Evolutionary conservation across 148 eudicot genomes (phyloP), one percentile per base, ranked within the genome.

Genomic region (Camellia granthamiana): DNA sequence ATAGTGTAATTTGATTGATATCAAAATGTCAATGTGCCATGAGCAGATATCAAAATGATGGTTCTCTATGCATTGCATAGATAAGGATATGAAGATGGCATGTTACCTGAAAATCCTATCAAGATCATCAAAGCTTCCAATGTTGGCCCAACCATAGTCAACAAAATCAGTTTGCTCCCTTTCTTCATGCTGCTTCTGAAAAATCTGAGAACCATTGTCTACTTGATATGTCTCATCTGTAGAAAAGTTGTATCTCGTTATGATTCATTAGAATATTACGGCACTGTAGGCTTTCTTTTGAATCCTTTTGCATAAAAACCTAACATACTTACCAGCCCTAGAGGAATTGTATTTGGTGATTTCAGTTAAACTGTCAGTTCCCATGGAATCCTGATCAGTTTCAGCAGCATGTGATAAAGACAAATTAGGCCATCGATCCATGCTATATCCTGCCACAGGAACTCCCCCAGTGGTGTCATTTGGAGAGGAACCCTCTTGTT

Each of bases 111-210:
- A 92, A 72, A 94, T 94, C 72, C 87, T 87, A 81, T 92, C 95
- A 66, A 94, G 92, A 86, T 92, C 98, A 84, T 94, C 93, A 77
- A 91, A 92, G 81, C 95, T 91, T 78, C 92, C 98, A 84, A 94
- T 89, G 84, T 85, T 88, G 81, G 87, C 90, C 98, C 98, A 94
- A 77, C 88, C 84, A 83, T 89, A 90, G 83, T 87, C 89, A 82
- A 91, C 91, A 74, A 92, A 82, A 77, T 91, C 95, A 76, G 88
- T 86, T 79, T 90, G 87, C 79, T 90, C 92, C 78, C 77, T 81
- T 54, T 87, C 90, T 13, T 90, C 92, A 13, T 78, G 84, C 44
- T 77, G 92, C 78, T 80, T 84, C 62, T 83, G 77, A 44, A 88
- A 84, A 84, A 80, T 78, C 84, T 83, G 83, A 73, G 87, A 81